These are phyloP conservation scores for Gossypium lobatum DNA, from an alignment of 441 rosid genomes.

Conservation along the genomic window DNA sequence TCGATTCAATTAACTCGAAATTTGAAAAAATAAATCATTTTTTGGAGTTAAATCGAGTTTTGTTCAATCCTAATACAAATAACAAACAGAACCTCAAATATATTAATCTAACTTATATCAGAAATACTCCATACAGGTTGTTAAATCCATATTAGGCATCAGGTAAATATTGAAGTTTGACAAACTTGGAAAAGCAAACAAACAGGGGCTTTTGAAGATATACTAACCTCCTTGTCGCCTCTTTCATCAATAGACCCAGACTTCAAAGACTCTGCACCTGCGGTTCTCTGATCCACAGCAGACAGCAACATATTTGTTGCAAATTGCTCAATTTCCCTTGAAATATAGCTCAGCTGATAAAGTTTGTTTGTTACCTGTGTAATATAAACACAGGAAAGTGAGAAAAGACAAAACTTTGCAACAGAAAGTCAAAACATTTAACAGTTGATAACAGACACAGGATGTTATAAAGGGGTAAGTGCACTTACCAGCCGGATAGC, in stretches of 20 bases:
- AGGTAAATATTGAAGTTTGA: not conserved
- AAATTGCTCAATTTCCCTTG: constrained; percentile 81
- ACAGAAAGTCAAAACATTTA: not conserved
- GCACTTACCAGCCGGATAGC: constrained; percentile 91
- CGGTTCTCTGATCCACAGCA: constrained; percentile 53
- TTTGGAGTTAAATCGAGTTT: too few species aligned
- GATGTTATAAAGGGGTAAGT: constrained; percentile 14
- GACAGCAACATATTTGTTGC: constrained; percentile 76
- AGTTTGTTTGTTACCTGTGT: constrained; percentile 97
- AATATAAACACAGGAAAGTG: constrained; percentile 23
- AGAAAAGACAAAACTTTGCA: not conserved
- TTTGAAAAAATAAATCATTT: too few species aligned
- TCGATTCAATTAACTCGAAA: too few species aligned
- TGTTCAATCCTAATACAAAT: too few species aligned
- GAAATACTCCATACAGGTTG: not conserved
- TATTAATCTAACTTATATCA: not conserved
- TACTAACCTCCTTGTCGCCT: constrained; percentile 58
- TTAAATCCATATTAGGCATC: not conserved
- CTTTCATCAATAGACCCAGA: constrained; percentile 41
- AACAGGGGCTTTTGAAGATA: not conserved
- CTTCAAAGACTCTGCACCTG: constrained; percentile 39
- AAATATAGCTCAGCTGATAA: constrained; percentile 67
- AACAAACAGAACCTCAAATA: not conserved
- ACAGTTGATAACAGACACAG: constrained; percentile 7
- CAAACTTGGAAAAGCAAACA: constrained; percentile 7